Conservation (phyloP, 345 rosid species). For the Corchorus capsularis region DNA sequence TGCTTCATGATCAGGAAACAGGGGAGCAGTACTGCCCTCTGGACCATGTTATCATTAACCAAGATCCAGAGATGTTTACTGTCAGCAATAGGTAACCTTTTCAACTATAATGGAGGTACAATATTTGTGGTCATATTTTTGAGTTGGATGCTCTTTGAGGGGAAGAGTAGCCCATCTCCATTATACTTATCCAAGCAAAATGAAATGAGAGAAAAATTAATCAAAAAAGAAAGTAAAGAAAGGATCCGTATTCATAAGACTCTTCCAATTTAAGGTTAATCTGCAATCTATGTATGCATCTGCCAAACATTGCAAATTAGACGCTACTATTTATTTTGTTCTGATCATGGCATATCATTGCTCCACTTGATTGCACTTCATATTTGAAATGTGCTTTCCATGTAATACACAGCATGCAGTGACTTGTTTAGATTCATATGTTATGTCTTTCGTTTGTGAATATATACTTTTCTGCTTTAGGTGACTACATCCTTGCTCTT, state of each 20-base stretch:
- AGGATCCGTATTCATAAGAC: neutral
- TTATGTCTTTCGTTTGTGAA: neutral
- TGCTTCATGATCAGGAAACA: slow-evolving; percentile 74
- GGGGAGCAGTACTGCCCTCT: slow-evolving; percentile 78
- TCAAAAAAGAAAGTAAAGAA: neutral
- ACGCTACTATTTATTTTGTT: neutral
- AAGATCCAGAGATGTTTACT: slow-evolving; percentile 79
- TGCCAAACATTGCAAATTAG: neutral
- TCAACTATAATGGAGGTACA: neutral
- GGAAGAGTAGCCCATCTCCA: neutral
- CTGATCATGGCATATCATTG: neutral
- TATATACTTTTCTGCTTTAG: neutral
- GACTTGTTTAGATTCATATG: neutral
- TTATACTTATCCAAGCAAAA: neutral
- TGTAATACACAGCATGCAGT: neutral
- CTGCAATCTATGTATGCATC: neutral
- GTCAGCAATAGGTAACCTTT: slow-evolving; percentile 72
- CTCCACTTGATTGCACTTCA: neutral
- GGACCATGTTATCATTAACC: slow-evolving; percentile 67
- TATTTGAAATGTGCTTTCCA: neutral
- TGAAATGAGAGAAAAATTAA: neutral
- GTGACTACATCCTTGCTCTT: neutral
- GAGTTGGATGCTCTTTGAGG: neutral
- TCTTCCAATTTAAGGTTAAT: neutral
- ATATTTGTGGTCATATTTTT: neutral